phyloP scores from a whole-genome alignment of 495 filamentous ascomycete species.

The Aspergillus panamensis region DNA sequence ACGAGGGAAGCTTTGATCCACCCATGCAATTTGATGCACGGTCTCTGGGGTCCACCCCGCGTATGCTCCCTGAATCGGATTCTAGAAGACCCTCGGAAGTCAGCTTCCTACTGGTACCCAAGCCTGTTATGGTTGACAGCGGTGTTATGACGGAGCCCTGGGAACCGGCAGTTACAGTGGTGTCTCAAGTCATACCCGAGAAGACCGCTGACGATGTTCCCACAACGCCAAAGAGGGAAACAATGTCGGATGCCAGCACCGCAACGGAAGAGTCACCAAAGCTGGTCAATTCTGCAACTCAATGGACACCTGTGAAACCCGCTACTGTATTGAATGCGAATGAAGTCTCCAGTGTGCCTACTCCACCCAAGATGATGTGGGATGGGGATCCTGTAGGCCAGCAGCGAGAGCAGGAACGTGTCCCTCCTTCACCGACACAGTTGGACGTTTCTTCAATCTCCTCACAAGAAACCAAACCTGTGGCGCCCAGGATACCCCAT shows the following conservation, averaged over 20 bases:
- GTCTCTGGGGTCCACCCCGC: constrained; percentile 53
- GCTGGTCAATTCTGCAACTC: constrained; percentile 36
- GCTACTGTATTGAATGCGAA: constrained; percentile 24
- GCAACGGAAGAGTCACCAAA: constrained; percentile 19
- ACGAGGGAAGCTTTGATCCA: constrained; percentile 50
- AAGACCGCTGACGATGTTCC: constrained; percentile 12
- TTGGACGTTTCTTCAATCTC: constrained; percentile 37
- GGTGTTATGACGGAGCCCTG: constrained; percentile 86
- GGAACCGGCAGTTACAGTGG: constrained; percentile 23
- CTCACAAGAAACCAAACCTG: constrained; percentile 39
- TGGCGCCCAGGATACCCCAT: constrained; percentile 28
- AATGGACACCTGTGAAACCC: constrained; percentile 36
- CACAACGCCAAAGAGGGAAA: constrained; percentile 23
- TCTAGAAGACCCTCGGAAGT: constrained; percentile 41
- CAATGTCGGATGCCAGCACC: constrained; percentile 21
- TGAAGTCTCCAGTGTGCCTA: constrained; percentile 33
- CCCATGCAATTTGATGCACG: constrained; percentile 32
- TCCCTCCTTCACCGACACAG: constrained; percentile 23
- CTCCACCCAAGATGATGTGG: constrained; percentile 41
- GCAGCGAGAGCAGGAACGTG: constrained; percentile 18
- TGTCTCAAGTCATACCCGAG: constrained; percentile 6
- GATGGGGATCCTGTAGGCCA: constrained; percentile 26
- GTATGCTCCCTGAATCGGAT: constrained; percentile 36
- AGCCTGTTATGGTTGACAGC: constrained; percentile 67
- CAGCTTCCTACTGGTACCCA: constrained; percentile 26